These are phyloP conservation scores for Colletotrichum spinosum DNA, from an alignment of 2,329 filamentous ascomycete genomes.

Conservation along the genomic window DNA sequence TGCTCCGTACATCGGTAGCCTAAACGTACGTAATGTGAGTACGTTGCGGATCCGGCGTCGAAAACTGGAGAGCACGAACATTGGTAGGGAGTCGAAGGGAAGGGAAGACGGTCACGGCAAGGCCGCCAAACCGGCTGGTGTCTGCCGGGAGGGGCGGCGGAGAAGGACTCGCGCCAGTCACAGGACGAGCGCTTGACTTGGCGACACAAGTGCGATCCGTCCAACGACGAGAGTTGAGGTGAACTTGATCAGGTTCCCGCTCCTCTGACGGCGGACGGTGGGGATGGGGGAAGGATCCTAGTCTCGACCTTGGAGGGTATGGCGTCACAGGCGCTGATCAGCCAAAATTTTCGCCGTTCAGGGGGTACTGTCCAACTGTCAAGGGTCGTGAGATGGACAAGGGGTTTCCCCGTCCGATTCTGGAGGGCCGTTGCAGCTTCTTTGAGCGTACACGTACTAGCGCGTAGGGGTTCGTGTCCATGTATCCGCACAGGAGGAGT, in stretches of 20 bases:
- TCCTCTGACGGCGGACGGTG: conserved; percentile 5
- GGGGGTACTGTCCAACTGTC: background rate
- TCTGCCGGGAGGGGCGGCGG: conserved; percentile 33
- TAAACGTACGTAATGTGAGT: no score
- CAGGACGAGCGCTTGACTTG: conserved; percentile 15
- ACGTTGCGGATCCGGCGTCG: no score
- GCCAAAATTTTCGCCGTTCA: conserved; percentile 36
- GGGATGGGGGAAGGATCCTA: conserved; percentile 15
- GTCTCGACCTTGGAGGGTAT: conserved; percentile 40
- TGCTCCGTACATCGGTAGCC: no score
- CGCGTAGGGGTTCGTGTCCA: no score
- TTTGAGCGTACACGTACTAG: no score
- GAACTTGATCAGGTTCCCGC: conserved; percentile 21
- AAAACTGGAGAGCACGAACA: no score
- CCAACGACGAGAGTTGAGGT: conserved; percentile 1
- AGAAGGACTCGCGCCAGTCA: conserved; percentile 25
- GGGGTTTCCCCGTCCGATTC: background rate
- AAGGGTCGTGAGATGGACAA: background rate
- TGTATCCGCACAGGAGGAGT: background rate
- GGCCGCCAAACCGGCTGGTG: conserved; percentile 34
- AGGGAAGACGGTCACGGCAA: conserved; percentile 10
- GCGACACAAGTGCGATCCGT: conserved; percentile 9
- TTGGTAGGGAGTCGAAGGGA: background rate
- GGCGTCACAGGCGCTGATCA: conserved; percentile 48
- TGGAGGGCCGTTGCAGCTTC: background rate